phyloP scores from a whole-genome alignment of 805 yeast genomes.

The Ogataea trehalophila region DNA sequence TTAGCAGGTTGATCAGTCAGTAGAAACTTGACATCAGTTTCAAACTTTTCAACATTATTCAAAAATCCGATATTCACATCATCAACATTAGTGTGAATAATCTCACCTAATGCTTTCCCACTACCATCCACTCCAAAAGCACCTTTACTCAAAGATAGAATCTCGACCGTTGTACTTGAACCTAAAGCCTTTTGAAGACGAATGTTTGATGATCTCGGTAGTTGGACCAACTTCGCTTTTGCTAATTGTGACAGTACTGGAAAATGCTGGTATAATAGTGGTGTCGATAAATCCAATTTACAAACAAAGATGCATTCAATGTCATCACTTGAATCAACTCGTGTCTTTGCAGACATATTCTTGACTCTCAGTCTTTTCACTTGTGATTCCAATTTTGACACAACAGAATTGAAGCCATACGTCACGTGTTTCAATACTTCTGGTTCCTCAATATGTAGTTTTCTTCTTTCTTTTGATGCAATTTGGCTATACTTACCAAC shows the following conservation, averaged over 20 bases:
- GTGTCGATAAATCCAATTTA: slow-evolving; percentile 33
- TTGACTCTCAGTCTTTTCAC: neutral
- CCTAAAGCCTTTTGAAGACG: slow-evolving; percentile 16
- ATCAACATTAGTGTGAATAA: slow-evolving; percentile 17
- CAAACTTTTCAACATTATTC: slow-evolving; percentile 13
- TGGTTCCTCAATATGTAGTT: slow-evolving; percentile 24
- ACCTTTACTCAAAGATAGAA: slow-evolving; percentile 16
- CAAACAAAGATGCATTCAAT: slow-evolving; percentile 52
- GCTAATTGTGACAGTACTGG: slow-evolving; percentile 53
- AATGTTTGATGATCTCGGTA: slow-evolving; percentile 44
- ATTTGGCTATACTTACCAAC: slow-evolving; percentile 11
- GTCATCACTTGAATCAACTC: slow-evolving; percentile 3
- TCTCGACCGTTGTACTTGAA: slow-evolving; percentile 9
- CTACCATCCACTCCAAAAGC: slow-evolving; percentile 2
- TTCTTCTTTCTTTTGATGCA: slow-evolving; percentile 24
- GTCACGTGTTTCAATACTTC: slow-evolving; percentile 26
- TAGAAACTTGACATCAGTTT: slow-evolving; percentile 35
- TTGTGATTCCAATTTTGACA: slow-evolving; percentile 41
- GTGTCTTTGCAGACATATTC: slow-evolving; percentile 39
- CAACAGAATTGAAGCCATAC: slow-evolving; percentile 54
- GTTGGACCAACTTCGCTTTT: slow-evolving; percentile 52
- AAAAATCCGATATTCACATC: slow-evolving; percentile 24
- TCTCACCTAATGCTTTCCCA: slow-evolving; percentile 6
- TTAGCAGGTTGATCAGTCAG: slow-evolving; percentile 42
- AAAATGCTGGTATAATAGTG: slow-evolving; percentile 51